Conservation (phyloP, 805 yeast genomes). For the Candida fluviatilis region DNA sequence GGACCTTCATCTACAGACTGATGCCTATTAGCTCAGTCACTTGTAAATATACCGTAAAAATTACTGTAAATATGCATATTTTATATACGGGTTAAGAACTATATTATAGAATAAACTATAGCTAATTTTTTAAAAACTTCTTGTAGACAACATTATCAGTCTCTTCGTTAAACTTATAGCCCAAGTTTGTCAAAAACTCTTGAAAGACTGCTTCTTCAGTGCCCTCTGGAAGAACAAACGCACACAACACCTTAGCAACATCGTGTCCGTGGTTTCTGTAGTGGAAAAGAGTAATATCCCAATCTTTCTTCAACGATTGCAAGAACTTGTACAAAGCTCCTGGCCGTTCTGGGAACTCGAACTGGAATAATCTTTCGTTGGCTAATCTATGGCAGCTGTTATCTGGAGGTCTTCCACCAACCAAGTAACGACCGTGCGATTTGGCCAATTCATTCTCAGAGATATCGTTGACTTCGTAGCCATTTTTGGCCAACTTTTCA, state of each 20-base stretch:
- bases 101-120: no score
- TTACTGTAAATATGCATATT: slow-evolving; percentile 8
- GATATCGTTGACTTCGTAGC: slow-evolving; percentile 66
- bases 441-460: slow-evolving; percentile 94
- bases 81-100: background rate
- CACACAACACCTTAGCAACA: slow-evolving; percentile 88
- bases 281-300: slow-evolving; percentile 95
- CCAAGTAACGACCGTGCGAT: slow-evolving; percentile 91
- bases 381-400: slow-evolving; percentile 40
- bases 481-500: slow-evolving; percentile 60
- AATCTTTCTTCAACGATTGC: slow-evolving; percentile 61
- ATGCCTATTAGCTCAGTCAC: no score
- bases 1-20: no score
- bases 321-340: slow-evolving; percentile 87
- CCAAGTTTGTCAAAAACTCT: slow-evolving; percentile 63
- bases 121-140: slow-evolving; percentile 50
- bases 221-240: slow-evolving; percentile 73
- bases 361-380: slow-evolving; percentile 74
- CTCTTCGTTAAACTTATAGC: slow-evolving; percentile 77
- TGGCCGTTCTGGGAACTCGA: slow-evolving; percentile 97
- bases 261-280: slow-evolving; percentile 97
- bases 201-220: slow-evolving; percentile 62
- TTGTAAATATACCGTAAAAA: slow-evolving; percentile 1
- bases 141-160: slow-evolving; percentile 83
- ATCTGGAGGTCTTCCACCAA: slow-evolving; percentile 70